A percentile compares a stretch with the other conserved stretches of the same genome.
Conservation (phyloP, 2,329 filamentous ascomycete species). For the Cordyceps farinosa region DNA sequence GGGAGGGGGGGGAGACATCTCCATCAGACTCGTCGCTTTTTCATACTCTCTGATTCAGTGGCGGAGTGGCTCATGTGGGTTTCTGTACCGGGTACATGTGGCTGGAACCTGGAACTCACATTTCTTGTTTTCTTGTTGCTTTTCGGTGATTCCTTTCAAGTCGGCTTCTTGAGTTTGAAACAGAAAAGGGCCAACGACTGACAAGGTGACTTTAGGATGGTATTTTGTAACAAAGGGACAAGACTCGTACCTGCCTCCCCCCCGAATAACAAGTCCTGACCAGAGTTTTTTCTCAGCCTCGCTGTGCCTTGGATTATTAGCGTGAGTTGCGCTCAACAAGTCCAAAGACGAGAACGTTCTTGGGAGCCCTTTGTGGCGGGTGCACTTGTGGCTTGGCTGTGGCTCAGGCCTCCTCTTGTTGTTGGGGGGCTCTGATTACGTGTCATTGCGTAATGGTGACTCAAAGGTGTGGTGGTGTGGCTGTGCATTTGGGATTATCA, state of each 20-base stretch:
- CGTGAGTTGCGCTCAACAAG: too few species aligned
- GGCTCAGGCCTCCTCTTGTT: conserved; percentile 2
- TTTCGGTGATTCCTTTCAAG: background rate
- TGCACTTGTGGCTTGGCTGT: background rate
- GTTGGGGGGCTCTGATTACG: too few species aligned
- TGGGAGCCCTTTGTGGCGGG: background rate
- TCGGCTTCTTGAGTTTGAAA: background rate
- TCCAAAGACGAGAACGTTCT: too few species aligned
- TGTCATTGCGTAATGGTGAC: conserved; percentile 15
- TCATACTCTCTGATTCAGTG: background rate
- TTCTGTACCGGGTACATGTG: background rate
- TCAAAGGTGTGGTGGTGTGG: background rate
- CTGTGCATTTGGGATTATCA: conserved; percentile 1
- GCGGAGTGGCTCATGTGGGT: background rate
- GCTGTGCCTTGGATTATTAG: too few species aligned
- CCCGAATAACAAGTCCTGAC: background rate
- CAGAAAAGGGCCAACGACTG: too few species aligned
- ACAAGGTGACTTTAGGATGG: too few species aligned
- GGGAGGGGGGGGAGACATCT: background rate
- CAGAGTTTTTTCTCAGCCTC: too few species aligned
- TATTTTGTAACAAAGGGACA: too few species aligned
- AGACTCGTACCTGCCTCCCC: too few species aligned
- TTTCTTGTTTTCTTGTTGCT: background rate
- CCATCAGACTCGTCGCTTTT: background rate
- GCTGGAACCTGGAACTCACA: background rate